Conservation (phyloP, 306 rosid genomes). For the Hippophae gyantsensis region DNA sequence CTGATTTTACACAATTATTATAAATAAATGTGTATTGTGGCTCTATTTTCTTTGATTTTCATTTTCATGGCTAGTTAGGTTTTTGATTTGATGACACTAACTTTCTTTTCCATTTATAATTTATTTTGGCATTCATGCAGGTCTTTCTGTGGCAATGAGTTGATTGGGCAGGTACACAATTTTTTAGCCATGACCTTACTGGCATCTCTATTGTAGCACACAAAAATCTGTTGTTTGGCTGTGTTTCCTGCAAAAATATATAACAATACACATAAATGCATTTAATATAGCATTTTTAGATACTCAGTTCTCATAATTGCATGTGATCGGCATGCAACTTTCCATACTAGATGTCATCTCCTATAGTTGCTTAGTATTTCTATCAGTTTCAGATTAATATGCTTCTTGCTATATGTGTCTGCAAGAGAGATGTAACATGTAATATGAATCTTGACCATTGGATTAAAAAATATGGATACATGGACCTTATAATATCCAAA, state of each 20-base stretch:
- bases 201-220: slow-evolving; percentile 3
- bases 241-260: not conserved
- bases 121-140: slow-evolving; percentile 37
- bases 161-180: slow-evolving; percentile 58
- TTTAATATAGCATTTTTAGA: not conserved
- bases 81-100: not conserved
- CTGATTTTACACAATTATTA: too few relatives aligned
- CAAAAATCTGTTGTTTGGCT: not conserved
- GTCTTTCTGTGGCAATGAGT: slow-evolving; percentile 57
- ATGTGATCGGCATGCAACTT: not conserved
- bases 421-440: too few relatives aligned
- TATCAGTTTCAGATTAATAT: too few relatives aligned
- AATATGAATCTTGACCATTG: too few relatives aligned
- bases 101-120: slow-evolving; percentile 21
- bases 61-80: too few relatives aligned
- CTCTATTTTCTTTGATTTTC: too few relatives aligned
- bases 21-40: too few relatives aligned
- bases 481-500: too few relatives aligned
- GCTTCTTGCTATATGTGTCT: too few relatives aligned
- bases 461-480: too few relatives aligned
- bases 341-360: not conserved
- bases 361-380: not conserved
- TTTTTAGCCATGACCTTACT: slow-evolving; percentile 16
- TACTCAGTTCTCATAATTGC: not conserved
- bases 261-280: not conserved